phyloP scores from a whole-genome alignment of 2,329 filamentous ascomycete species.

The Epichloe bromicola region DNA sequence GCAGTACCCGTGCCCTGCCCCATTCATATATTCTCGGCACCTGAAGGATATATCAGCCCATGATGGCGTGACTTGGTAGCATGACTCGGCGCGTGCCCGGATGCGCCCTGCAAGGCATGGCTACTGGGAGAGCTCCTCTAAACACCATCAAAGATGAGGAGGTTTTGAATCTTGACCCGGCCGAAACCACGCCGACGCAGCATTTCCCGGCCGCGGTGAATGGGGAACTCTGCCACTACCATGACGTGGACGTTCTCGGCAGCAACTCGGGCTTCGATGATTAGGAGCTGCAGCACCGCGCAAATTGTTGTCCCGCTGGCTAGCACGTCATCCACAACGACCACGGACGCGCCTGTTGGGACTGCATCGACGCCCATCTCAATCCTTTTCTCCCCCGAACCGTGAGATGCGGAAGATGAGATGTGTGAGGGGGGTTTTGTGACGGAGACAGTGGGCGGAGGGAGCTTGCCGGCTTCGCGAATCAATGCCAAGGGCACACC shows the following conservation, averaged over 20 bases:
- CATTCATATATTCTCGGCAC: too few relatives aligned
- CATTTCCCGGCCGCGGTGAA: conserved; percentile 35
- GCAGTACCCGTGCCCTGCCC: too few relatives aligned
- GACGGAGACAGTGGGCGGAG: conserved; percentile 39
- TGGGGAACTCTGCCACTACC: conserved; percentile 44
- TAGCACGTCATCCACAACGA: conserved; percentile 50
- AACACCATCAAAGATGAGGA: conserved; percentile 28
- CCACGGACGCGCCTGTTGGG: conserved; percentile 25
- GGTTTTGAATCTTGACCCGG: conserved; percentile 33
- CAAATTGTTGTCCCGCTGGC: conserved; percentile 41
- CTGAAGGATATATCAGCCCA: too few relatives aligned
- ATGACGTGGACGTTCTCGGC: conserved; percentile 31
- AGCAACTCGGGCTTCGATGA: conserved; percentile 24
- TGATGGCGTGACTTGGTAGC: too few relatives aligned
- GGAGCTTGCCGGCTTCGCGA: conserved; percentile 44
- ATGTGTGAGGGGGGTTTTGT: conserved; percentile 38
- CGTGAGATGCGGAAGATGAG: conserved; percentile 25
- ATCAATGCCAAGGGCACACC: conserved; percentile 34
- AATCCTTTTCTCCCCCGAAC: conserved; percentile 23
- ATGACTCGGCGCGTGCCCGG: too few relatives aligned
- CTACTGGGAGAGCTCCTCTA: conserved; percentile 3
- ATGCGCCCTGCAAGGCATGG: too few relatives aligned
- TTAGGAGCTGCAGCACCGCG: conserved; percentile 36
- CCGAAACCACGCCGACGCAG: conserved; percentile 37
- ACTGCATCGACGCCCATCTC: conserved; percentile 36